These are phyloP conservation scores for Apiospora pterosperma DNA, from an alignment of 2,329 filamentous ascomycete genomes.

Conservation along the genomic window DNA sequence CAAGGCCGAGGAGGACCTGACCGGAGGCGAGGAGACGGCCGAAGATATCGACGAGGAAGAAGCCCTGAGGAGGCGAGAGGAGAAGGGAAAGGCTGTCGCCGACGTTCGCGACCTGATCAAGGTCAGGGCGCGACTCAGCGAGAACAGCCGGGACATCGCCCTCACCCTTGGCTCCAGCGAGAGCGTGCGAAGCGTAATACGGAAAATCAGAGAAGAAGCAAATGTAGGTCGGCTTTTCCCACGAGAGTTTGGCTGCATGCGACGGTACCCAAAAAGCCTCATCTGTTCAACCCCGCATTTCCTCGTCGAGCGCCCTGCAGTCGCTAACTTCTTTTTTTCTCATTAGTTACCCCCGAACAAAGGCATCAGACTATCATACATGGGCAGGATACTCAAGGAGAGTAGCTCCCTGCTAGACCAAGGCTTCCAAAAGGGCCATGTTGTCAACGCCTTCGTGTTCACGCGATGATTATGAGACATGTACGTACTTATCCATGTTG, in stretches of 20 bases:
- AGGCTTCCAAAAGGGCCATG: conserved; percentile 71
- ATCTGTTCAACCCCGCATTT: neutral
- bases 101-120: conserved; percentile 52
- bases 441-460: conserved; percentile 75
- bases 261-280: neutral
- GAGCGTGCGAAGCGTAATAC: conserved; percentile 59
- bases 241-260: neutral
- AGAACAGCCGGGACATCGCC: conserved; percentile 61
- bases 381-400: conserved; percentile 77
- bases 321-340: neutral
- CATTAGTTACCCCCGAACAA: conserved; percentile 54
- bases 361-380: conserved; percentile 70
- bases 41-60: conserved; percentile 31
- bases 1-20: conserved; percentile 18
- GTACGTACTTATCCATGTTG: neutral
- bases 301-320: conserved; percentile 6
- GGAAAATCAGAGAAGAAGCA: conserved; percentile 60
- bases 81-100: conserved; percentile 57
- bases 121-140: conserved; percentile 63
- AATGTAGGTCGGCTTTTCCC: conserved; percentile 45
- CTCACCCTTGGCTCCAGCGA: conserved; percentile 58
- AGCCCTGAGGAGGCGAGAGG: conserved; percentile 41
- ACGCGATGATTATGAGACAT: conserved; percentile 32
- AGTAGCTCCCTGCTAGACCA: conserved; percentile 61
- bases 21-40: conserved; percentile 21